phyloP scores from a whole-genome alignment of 345 rosid genomes.

The Nasturtium officinale region DNA sequence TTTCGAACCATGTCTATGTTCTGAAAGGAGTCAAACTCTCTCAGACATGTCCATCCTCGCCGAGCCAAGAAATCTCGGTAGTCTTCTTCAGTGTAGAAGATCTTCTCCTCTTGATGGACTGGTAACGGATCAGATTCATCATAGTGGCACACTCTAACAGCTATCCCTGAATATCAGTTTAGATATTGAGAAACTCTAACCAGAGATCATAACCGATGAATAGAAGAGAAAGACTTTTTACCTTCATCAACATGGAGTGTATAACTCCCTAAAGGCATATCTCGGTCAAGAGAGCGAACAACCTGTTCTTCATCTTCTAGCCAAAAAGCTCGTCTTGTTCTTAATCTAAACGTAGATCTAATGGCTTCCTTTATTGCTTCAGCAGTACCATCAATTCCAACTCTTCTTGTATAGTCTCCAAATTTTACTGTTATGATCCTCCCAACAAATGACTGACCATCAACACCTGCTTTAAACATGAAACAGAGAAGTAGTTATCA shows the following conservation, averaged over 20 bases:
- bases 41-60: constrained; percentile 70
- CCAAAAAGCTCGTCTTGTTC: constrained; percentile 94
- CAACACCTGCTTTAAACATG: constrained; percentile 44
- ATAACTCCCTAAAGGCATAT: constrained; percentile 93
- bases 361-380: constrained; percentile 92
- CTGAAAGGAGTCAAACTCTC: constrained; percentile 74
- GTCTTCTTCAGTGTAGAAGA: constrained; percentile 84
- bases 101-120: constrained; percentile 75
- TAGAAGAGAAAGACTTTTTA: constrained; percentile 29
- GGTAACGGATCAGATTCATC: constrained; percentile 77
- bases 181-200: not conserved
- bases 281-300: constrained; percentile 77
- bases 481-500: not conserved
- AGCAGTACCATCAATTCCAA: constrained; percentile 81
- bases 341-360: constrained; percentile 73
- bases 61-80: constrained; percentile 73
- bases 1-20: constrained; percentile 78
- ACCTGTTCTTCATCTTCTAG: constrained; percentile 94
- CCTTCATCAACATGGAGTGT: constrained; percentile 89
- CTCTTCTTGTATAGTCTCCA: constrained; percentile 65
- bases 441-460: constrained; percentile 34
- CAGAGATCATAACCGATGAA: constrained; percentile 3
- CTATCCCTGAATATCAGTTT: constrained; percentile 52
- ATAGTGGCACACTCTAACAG: constrained; percentile 72
- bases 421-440: constrained; percentile 38